These are phyloP conservation scores for Arthrocladium fulminans DNA, from an alignment of 2,329 filamentous ascomycete genomes.

Conservation along the genomic window DNA sequence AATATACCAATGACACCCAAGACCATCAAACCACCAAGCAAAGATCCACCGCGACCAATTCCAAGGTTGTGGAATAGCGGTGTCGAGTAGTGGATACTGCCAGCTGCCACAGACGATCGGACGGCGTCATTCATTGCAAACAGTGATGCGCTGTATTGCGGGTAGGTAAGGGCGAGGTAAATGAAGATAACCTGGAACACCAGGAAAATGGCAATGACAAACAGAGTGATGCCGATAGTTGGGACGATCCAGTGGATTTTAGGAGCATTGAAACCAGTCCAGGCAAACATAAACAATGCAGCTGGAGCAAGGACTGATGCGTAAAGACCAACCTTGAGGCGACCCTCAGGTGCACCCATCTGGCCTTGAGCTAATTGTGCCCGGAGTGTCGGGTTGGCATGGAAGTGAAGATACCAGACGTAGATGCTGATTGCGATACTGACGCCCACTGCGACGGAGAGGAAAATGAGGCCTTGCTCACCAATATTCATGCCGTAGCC, in stretches of 20 bases:
- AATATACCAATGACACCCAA: constrained; percentile 30
- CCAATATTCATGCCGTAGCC: constrained; percentile 53
- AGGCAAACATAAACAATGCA: constrained; percentile 48
- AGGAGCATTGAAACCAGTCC: constrained; percentile 21
- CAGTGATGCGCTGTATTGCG: constrained; percentile 27
- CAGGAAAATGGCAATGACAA: constrained; percentile 30
- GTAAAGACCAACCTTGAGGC: constrained; percentile 44
- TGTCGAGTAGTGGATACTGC: constrained; percentile 30
- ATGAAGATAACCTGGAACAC: constrained; percentile 37
- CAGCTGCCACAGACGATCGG: constrained; percentile 26
- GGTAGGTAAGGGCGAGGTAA: constrained; percentile 34
- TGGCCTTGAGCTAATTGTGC: constrained; percentile 26
- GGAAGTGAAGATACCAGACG: constrained; percentile 43
- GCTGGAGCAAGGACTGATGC: constrained; percentile 45
- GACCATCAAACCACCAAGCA: constrained; percentile 31
- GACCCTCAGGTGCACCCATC: constrained; percentile 44
- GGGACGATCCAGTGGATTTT: constrained; percentile 33
- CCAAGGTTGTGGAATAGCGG: constrained; percentile 30
- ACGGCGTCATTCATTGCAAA: constrained; percentile 32
- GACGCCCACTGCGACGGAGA: constrained; percentile 50
- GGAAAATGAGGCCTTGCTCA: constrained; percentile 52
- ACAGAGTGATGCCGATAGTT: constrained; percentile 35
- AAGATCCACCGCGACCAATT: constrained; percentile 27
- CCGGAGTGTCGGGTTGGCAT: constrained; percentile 42
- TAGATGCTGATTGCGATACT: constrained; percentile 45